Conservation (phyloP, 176 grass and related monocot species). For the Phyllostachys edulis region DNA sequence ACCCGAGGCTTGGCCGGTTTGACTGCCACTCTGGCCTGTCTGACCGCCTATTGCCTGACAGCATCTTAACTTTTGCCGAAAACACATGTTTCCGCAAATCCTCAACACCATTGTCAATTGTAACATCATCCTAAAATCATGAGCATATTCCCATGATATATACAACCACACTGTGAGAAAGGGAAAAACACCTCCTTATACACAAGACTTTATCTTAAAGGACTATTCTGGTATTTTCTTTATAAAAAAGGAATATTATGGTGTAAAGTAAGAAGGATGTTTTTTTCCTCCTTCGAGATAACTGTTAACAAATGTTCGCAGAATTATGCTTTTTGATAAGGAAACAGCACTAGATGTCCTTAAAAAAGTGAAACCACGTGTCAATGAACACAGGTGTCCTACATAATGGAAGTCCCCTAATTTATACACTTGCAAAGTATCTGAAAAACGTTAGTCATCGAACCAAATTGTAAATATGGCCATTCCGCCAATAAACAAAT, state of each 20-base stretch:
- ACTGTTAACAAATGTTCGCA: not conserved
- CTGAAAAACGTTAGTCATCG: not conserved
- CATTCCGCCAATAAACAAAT: not conserved
- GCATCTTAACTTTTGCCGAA: too few species aligned
- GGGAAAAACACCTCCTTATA: not conserved
- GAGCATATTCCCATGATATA: too few species aligned
- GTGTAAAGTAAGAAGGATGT: not conserved
- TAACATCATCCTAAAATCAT: too few species aligned
- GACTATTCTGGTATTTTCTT: not conserved
- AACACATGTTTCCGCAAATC: too few species aligned
- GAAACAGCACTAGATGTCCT: not conserved
- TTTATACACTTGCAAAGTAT: not conserved
- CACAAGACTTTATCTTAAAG: not conserved
- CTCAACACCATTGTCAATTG: too few species aligned
- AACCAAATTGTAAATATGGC: not conserved
- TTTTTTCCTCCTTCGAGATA: not conserved
- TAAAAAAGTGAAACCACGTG: not conserved
- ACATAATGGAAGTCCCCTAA: not conserved
- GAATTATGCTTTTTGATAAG: not conserved
- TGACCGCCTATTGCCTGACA: too few species aligned
- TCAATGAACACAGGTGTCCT: not conserved
- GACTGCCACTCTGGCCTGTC: too few species aligned
- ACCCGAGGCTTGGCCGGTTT: too few species aligned
- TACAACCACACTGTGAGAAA: not conserved
- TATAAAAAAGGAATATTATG: not conserved